Percentiles rank a stretch among this genome's conserved stretches.
phyloP scores from a whole-genome alignment of 805 yeast species.

The Kuraishia capsulata region DNA sequence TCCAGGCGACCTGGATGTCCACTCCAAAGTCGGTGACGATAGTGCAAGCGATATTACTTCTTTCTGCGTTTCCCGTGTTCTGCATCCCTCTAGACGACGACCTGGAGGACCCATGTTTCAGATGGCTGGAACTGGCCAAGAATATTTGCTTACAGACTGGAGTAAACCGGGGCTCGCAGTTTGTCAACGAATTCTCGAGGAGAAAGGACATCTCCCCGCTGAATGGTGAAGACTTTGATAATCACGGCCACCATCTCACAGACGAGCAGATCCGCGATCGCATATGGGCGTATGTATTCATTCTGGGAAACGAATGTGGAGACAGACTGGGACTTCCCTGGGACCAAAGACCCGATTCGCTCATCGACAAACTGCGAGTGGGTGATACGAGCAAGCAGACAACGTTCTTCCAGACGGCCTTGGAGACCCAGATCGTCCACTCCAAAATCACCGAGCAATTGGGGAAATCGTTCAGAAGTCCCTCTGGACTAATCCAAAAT shows the following conservation, averaged over 20 bases:
- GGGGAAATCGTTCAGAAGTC: constrained; percentile 5
- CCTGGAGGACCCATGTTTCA: constrained; percentile 8
- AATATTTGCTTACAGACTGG: constrained; percentile 13
- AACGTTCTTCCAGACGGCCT: constrained; percentile 7
- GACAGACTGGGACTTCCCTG: constrained; percentile 17
- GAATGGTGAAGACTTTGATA: neutral
- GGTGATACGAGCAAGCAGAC: constrained; percentile 4
- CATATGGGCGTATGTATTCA: constrained; percentile 17
- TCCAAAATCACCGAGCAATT: constrained; percentile 13
- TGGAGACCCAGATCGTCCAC: constrained; percentile 11
- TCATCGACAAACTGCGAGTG: constrained; percentile 4
- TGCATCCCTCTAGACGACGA: constrained; percentile 6
- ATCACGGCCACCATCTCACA: constrained; percentile 2
- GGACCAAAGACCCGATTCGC: constrained; percentile 7
- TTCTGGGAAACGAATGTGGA: constrained; percentile 17
- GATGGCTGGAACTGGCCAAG: constrained; percentile 15
- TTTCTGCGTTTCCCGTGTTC: constrained; percentile 16
- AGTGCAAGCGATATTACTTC: constrained; percentile 15
- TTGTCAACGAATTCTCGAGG: constrained; percentile 10
- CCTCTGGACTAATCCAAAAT: constrained; percentile 7
- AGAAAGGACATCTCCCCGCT: constrained; percentile 6
- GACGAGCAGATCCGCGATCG: constrained; percentile 11
- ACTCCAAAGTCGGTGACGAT: constrained; percentile 9
- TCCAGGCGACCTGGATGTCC: constrained; percentile 7
- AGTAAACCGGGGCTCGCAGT: constrained; percentile 8